Conservation (phyloP, 306 rosid species). For the Erythrophleum fordii region DNA sequence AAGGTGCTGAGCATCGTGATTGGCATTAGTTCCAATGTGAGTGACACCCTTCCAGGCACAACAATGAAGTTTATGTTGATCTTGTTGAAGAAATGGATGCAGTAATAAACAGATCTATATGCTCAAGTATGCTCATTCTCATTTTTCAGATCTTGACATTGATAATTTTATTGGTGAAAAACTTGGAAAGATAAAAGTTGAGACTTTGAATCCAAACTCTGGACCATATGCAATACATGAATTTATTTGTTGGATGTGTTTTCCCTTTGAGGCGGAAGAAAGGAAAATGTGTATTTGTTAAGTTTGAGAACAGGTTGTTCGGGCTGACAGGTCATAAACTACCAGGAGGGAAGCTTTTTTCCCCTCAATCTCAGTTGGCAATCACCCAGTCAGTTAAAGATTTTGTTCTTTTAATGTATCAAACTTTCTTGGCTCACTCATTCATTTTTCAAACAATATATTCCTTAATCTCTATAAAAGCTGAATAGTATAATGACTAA, state of each 20-base stretch:
- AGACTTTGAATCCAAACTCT: not conserved
- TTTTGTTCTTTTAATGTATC: not conserved
- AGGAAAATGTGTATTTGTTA: not conserved
- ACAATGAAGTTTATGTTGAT: slow-evolving; percentile 87
- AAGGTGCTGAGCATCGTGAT: slow-evolving; percentile 91
- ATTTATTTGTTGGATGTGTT: not conserved
- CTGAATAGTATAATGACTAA: not conserved
- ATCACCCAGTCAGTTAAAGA: not conserved
- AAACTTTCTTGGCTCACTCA: not conserved
- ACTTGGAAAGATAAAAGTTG: not conserved
- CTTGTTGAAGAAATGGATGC: slow-evolving; percentile 93
- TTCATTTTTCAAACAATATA: not conserved
- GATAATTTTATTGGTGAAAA: slow-evolving; percentile 13
- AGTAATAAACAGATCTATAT: slow-evolving; percentile 68
- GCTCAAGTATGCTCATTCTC: slow-evolving; percentile 1
- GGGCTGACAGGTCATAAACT: not conserved
- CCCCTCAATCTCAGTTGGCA: no score
- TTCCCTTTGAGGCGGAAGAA: not conserved
- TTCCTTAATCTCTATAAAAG: not conserved
- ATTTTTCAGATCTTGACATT: slow-evolving; percentile 23
- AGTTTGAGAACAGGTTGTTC: not conserved
- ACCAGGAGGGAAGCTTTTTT: not conserved
- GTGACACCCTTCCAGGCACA: slow-evolving; percentile 79
- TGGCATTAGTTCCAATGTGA: slow-evolving; percentile 87
- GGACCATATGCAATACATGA: not conserved